Base-by-base conservation (phyloP, 371 early-diverging fungal genomes). In the Dinochytrium kinnereticum region DNA sequence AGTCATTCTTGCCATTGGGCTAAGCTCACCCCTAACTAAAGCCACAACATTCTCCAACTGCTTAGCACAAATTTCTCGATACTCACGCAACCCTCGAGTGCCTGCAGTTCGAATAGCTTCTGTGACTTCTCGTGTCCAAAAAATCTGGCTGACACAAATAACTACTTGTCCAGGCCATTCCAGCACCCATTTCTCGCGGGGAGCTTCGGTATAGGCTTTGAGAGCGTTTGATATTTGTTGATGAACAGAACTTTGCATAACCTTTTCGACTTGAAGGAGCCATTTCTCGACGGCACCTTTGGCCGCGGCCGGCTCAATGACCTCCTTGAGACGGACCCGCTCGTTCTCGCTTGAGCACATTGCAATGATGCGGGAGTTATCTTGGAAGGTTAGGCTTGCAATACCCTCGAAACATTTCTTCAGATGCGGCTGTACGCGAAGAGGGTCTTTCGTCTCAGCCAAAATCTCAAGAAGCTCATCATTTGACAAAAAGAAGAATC, bases 81-180 rank as follows among this genome's bases (percentile, higher is more conserved):
- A 86, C 0, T 39, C 71, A 50, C 73, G 66, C 28, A 87, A 71
- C 0, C 84, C 85, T 15, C 51, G 65, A 13, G 76, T 70, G 24
- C 83, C 84, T 33, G 83, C 84, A 26, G 72, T 70, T 28, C 78
- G 74, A 33, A 87, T 81, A 2, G 81, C 78, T 34, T 84, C 84
- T 19, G 83, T 81, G 33, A 87, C 85, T 75, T 87, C 86, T 39
- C 78, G 78, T 5, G 87, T 87, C 87, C 87, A 87, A 70, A 78
- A 87, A 15, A 87, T 85, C 72, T 87, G 87, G 59, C 84, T 84
- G 26, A 85, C 87, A 57, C 84, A 83, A 55, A 87, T 80, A n/a
- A 87, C 87, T 17, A 87, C 87, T 68, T 87, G 87, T 21, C 87
- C 87, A 0, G 86, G 85, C 86, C 87, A 87, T 68, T 86, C 85